Percentiles rank a stretch among this genome's conserved stretches.
phyloP scores from a whole-genome alignment of 2,329 filamentous ascomycete genomes.

The Monilinia aucupariae region DNA sequence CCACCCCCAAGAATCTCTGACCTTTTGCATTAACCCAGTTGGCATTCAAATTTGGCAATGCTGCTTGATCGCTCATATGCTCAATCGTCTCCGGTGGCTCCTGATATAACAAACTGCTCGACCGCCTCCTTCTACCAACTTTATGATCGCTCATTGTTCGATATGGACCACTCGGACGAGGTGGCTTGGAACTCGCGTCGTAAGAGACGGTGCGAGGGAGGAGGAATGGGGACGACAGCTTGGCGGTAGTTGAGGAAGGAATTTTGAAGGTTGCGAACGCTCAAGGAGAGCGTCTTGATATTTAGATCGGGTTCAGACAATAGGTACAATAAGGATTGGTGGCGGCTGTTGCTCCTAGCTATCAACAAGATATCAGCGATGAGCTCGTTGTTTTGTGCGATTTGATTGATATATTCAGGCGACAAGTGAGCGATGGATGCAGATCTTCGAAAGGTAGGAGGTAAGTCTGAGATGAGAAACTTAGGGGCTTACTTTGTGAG shows the following conservation, averaged over 20 bases:
- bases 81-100: constrained; percentile 95
- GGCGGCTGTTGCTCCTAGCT: constrained; percentile 3
- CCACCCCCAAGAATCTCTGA: constrained; percentile 42
- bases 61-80: constrained; percentile 94
- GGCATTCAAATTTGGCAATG: constrained; percentile 90
- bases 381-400: constrained; percentile 7
- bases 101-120: constrained; percentile 95
- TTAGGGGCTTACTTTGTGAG: constrained; percentile 4
- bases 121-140: constrained; percentile 77
- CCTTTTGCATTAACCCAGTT: constrained; percentile 99
- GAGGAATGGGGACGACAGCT: constrained; percentile 87
- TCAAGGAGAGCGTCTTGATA: constrained; percentile 25
- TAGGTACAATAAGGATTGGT: not conserved
- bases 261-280: constrained; percentile 30
- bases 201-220: constrained; percentile 88
- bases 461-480: not conserved
- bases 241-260: constrained; percentile 66
- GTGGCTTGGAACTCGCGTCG: constrained; percentile 71
- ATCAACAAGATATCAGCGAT: constrained; percentile 10
- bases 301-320: not conserved
- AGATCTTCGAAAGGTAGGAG: not conserved
- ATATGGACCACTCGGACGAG: constrained; percentile 50
- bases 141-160: constrained; percentile 56
- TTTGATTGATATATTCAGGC: not conserved
- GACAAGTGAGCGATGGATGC: constrained; percentile 5